Evolutionary conservation across 805 yeast genomes (phyloP), one percentile per base, ranked within the genome.

Genomic region (Kazachstania bromeliacearum): DNA sequence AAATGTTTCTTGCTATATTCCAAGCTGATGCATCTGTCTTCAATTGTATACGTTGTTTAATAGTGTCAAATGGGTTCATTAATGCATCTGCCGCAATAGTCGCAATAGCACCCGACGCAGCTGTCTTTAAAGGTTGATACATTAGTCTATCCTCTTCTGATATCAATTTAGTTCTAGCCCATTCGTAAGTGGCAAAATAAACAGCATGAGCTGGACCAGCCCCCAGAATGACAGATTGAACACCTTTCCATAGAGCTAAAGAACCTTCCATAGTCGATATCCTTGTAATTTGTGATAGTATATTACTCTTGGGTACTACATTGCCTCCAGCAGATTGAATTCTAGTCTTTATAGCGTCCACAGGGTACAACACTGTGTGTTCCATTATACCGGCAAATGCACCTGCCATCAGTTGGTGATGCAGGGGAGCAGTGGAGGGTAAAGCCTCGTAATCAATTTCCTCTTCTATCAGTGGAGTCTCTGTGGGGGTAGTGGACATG

Each of bases 151-250:
- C 60, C 18, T 57, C 50, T 13, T 59, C 58, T 28, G 52, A 49
- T 30, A 65, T 63, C 18, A 66, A 38, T 5, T 48, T 45, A 32
- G 59, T 50, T 44, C 64, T 71, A 25, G 87, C 70, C 34, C 77
- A 70, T 61, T 89, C 98, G 60, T 87, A 92, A 4, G 92, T 94
- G n/a, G 88, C 78, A 57, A 87, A 89, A 62, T 92, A 89, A 5
- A 92, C 81, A 3, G 97, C 97, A 63, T 89, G 98, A 3, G 97
- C 96, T 2, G 98, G 98, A 5, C 98, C 98, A n/a, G 98, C 96
- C 26, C 98, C 98, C 42, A 89, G 55, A 2, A 87, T 78, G 41
- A 92, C 94, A 1, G 95, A 82, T 17, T 85, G 78, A 13, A 89
- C 84, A 37, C 98, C 98, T 53, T 94, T 71, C 95, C 96, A 89